Conservation (phyloP, 345 rosid genomes). For the Eucalyptus pauciflora region DNA sequence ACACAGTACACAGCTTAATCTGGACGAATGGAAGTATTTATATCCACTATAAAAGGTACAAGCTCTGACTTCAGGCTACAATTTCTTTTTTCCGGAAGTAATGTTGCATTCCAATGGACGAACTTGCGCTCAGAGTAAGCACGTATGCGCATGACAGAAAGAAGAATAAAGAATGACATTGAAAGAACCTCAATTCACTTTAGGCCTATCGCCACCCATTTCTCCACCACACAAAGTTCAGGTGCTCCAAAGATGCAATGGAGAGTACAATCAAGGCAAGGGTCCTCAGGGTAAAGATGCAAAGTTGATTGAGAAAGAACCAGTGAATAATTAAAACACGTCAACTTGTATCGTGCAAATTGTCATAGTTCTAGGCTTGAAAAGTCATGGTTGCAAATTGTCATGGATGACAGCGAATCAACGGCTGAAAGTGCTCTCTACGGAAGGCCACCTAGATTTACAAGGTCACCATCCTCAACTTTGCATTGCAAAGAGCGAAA, state of each 20-base stretch:
- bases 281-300: not conserved
- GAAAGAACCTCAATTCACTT: not conserved
- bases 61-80: no score
- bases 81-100: no score
- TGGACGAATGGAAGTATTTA: no score
- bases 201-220: not conserved
- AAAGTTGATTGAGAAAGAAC: not conserved
- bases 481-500: not conserved
- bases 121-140: not conserved
- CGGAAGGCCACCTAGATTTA: not conserved
- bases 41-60: no score
- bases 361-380: not conserved
- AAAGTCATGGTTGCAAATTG: not conserved
- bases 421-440: not conserved
- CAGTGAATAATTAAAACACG: not conserved
- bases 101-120: not conserved
- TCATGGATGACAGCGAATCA: not conserved
- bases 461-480: not conserved
- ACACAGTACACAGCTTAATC: not conserved
- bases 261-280: not conserved
- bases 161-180: not conserved
- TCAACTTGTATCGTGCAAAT: not conserved
- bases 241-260: not conserved
- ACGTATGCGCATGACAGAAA: fast-evolving
- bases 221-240: fast-evolving